phyloP scores from a whole-genome alignment of 225 moss, liverwort and hornwort species.

The Straminergon stramineum region DNA sequence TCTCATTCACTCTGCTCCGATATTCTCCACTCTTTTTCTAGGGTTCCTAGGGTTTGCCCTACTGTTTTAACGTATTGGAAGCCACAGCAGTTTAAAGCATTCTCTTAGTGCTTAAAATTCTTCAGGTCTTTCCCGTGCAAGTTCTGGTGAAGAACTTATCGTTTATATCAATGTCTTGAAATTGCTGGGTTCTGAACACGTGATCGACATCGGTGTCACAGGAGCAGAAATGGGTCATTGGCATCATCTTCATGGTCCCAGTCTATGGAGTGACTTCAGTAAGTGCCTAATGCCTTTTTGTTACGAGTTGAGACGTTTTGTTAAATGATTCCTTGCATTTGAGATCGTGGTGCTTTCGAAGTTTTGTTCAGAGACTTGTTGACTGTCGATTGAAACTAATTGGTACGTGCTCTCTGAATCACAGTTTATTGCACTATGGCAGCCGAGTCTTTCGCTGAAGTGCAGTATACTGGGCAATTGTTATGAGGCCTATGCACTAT shows the following conservation, averaged over 20 bases:
- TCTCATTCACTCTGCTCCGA: not conserved
- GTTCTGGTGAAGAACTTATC: not conserved
- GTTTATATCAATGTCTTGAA: not conserved
- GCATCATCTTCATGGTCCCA: conserved; percentile 68
- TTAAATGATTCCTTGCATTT: not conserved
- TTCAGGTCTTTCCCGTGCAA: not conserved
- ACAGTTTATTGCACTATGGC: conserved; percentile 90
- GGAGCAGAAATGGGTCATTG: conserved; percentile 73
- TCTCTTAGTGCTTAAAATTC: not conserved
- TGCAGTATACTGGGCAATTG: conserved; percentile 93
- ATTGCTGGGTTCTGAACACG: not conserved
- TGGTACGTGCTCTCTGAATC: not conserved
- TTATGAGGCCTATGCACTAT: conserved; percentile 95
- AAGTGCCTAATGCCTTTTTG: conserved; percentile 4
- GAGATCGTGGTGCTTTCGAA: not conserved
- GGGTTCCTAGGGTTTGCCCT: not conserved
- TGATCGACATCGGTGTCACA: conserved; percentile 4
- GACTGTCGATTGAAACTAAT: not conserved
- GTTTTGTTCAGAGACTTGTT: not conserved
- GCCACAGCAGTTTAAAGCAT: not conserved
- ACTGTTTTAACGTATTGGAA: not conserved
- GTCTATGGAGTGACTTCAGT: conserved; percentile 62
- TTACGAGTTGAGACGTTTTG: not conserved
- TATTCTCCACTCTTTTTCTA: not conserved
- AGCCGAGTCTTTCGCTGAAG: conserved; percentile 54